Evolutionary conservation across 352 stramenopile species (phyloP), one percentile per base, ranked within the genome.

Genomic region (Globisporangium parvum): DNA sequence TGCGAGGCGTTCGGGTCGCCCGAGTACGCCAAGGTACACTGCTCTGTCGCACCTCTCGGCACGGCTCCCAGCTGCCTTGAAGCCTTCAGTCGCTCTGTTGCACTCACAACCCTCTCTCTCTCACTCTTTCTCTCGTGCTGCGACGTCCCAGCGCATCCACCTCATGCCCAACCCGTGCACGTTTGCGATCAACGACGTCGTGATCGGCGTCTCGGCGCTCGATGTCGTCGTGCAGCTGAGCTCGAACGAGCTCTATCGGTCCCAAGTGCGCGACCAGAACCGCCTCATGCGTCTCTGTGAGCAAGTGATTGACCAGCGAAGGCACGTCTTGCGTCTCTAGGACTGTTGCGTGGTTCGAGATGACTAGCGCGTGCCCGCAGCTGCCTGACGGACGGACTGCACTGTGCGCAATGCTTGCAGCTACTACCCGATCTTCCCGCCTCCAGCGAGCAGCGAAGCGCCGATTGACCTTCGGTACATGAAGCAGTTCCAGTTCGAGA

Each of bases 121-220:
- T 23, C 37, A 6, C n/a, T 33, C 6, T 9, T 2, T 23, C 47
- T 35, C 31, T 18, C 47, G 3, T 51, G 23, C 24, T 6, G 2
- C 26, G 21, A 23, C 46, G 2, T 55, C 47, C 23, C 57, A 91
- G 71, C 83, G 96, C 21, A 82, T 99, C 8, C 90, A 98, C 64
- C 93, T 96, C 62, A 87, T 98, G 63, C 85, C 95, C 1, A 99
- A 99, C 65, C 96, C 96, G 9, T 96, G 84, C 58, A 97, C 92
- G 21, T 93, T 99, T 49, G 77, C 82, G 51, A 90, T 98, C 57
- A 98, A 98, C 64, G 95, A 92, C 50, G 63, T 98, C 15, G 72
- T 96, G 15, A 87, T 99, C 55, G 94, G 91, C 45, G 80, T 97
- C 31, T 97, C 93, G 9, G 85, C 91, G 0, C 88, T 94, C 17